Conservation (phyloP, 345 rosid species). For the Pugionium dolabratum region DNA sequence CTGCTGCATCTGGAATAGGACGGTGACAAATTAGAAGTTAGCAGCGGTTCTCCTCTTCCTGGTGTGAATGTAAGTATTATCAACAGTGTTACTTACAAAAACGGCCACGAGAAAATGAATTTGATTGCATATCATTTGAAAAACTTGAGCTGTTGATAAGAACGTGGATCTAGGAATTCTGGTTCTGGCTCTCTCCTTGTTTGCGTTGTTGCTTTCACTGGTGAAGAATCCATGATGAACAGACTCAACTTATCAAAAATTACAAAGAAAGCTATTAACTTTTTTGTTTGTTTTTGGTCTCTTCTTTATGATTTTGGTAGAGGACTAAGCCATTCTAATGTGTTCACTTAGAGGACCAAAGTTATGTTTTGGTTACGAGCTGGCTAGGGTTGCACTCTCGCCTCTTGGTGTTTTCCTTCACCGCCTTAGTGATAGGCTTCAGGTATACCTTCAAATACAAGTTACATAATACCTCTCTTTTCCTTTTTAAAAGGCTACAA, state of each 20-base stretch:
- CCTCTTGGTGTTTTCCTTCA: conserved; percentile 49
- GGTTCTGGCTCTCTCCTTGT: conserved; percentile 69
- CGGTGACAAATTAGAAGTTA: conserved; percentile 55
- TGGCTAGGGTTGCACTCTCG: conserved; percentile 64
- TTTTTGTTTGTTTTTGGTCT: no score
- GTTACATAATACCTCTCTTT: no score
- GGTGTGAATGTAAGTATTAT: conserved; percentile 85
- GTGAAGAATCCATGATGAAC: no score
- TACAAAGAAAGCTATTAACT: no score
- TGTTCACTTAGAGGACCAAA: conserved; percentile 60
- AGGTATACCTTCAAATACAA: conserved; percentile 33
- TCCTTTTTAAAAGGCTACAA: no score
- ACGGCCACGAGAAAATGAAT: conserved; percentile 42
- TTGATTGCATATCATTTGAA: conserved; percentile 38
- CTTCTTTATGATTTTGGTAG: no score
- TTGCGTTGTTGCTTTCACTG: conserved; percentile 54
- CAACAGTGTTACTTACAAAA: not conserved
- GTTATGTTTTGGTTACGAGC: conserved; percentile 64
- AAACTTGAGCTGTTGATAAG: conserved; percentile 68
- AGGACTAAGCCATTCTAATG: conserved; percentile 38
- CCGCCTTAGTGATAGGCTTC: conserved; percentile 55
- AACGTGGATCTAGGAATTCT: conserved; percentile 62
- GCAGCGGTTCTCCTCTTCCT: conserved; percentile 91
- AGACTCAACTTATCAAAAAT: no score
- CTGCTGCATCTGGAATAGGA: conserved; percentile 55